Conservation (phyloP, 805 yeast genomes). For the Debaryomyces maramus region DNA sequence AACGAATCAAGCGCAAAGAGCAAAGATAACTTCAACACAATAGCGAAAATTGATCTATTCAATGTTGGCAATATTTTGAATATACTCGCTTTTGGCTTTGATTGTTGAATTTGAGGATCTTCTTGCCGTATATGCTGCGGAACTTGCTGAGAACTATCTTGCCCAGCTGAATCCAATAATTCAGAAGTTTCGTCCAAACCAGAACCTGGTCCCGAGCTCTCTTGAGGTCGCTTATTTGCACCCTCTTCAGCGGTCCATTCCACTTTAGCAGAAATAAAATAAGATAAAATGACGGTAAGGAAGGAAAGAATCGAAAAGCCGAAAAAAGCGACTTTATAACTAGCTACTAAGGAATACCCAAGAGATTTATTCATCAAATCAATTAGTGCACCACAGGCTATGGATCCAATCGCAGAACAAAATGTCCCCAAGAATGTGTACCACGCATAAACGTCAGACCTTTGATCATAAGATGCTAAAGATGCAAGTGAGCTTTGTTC, state of each 20-base stretch:
- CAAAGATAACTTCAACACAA: slow-evolving; percentile 34
- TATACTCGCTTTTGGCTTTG: slow-evolving; percentile 4
- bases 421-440: slow-evolving; percentile 50
- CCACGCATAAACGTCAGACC: slow-evolving; percentile 61
- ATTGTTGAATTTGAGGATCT: not conserved
- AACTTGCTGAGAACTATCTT: not conserved
- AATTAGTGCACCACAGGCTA: slow-evolving; percentile 36
- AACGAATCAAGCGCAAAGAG: slow-evolving; percentile 45
- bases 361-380: slow-evolving; percentile 13
- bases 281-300: slow-evolving; percentile 16
- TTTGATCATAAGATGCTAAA: slow-evolving; percentile 36
- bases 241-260: slow-evolving; percentile 15
- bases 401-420: slow-evolving; percentile 48
- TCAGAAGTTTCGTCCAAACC: slow-evolving; percentile 15
- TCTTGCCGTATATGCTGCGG: slow-evolving; percentile 1
- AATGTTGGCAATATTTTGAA: slow-evolving; percentile 20
- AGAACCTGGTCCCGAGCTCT: slow-evolving; percentile 1
- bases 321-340: slow-evolving; percentile 32
- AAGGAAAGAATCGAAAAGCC: slow-evolving; percentile 23
- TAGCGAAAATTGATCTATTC: slow-evolving; percentile 15
- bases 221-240: slow-evolving; percentile 1
- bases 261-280: slow-evolving; percentile 16
- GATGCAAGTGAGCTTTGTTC: slow-evolving; percentile 56
- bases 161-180: slow-evolving; percentile 10
- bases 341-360: slow-evolving; percentile 19